Base-by-base conservation (phyloP, 192 early-diverging fungal genomes). In the Coemansia furcata region DNA sequence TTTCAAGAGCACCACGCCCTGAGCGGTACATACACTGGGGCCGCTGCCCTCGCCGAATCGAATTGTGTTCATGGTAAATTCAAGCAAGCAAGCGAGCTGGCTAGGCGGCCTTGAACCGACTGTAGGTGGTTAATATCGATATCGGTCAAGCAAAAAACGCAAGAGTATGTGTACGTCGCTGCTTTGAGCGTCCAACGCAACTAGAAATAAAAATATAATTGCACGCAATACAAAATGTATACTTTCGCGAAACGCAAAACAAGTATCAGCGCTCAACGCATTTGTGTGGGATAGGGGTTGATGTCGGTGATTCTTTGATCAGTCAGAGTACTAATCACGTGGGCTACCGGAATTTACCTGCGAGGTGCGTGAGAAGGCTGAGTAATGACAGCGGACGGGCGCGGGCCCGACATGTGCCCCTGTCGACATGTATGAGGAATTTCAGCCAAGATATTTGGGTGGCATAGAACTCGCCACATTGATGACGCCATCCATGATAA, bases 1-100 rank as follows among this genome's bases (percentile, higher is more conserved):
- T n/a, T 67, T 62, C 30, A 67, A 19, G 15, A 83, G 44, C 9
- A 82, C 50, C 39, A 73, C 73, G 46, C 77, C 71, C 47, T 75
- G 81, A 3, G 67, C 81, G 15, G 62, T 52, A 12, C 46, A 3
- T 57, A 32, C 63, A 40, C 43, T 50, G 36, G 65, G n/a, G 58
- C 47, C 49, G 58, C 26, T 40, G 43, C 54, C 54, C 29, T 74
- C 73, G 62, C 50, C 30, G 42, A 60, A 44, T 29, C 58, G 60
- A n/a, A 33, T 55, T 26, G 44, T 35, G 62, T 67, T 74, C 73
- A 74, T 74, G 15, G 58, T 21, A 23, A 38, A 55, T 49, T 26
- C 23, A 26, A 11, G 46, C 5, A 47, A 47, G 46, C 19, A 47
- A 47, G 55, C 15, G 32, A 33, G 55, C 32, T 58, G 55, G 55